Conservation (phyloP, 2,329 filamentous ascomycete species). For the Ceratocystis cubensis region DNA sequence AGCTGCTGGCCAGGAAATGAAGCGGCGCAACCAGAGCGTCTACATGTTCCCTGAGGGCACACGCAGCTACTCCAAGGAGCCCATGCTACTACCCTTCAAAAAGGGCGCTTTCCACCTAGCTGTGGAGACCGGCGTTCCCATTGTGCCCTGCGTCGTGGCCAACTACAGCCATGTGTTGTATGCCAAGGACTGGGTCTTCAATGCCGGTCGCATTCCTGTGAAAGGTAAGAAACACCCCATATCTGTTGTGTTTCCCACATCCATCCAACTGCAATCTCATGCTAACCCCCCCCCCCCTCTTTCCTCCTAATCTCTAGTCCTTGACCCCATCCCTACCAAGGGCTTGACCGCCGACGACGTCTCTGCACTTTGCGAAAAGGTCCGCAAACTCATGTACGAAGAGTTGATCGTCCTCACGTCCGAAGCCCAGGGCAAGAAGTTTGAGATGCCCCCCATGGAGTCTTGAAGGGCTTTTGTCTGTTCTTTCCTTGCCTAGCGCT, state of each 20-base stretch:
- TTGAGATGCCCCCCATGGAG: constrained; percentile 19
- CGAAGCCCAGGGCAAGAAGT: constrained; percentile 33
- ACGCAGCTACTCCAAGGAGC: constrained; percentile 71
- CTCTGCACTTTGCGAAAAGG: constrained; percentile 54
- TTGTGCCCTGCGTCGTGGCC: constrained; percentile 72
- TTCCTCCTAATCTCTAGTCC: constrained; percentile 39
- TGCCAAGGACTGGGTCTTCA: constrained; percentile 52
- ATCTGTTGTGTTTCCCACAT: neutral
- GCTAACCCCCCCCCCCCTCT: neutral
- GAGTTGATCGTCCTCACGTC: constrained; percentile 46
- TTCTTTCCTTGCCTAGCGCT: too few species aligned
- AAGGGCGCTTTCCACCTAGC: constrained; percentile 97
- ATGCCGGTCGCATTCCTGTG: constrained; percentile 56
- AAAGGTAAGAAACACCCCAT: constrained; percentile 44
- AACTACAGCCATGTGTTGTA: constrained; percentile 67
- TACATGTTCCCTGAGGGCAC: constrained; percentile 91
- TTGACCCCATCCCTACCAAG: constrained; percentile 67
- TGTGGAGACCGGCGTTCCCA: constrained; percentile 82
- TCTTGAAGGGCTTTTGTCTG: neutral
- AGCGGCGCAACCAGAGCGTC: constrained; percentile 56
- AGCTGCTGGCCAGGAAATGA: constrained; percentile 70
- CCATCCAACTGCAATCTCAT: neutral
- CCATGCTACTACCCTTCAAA: constrained; percentile 85
- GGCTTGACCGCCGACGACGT: constrained; percentile 65
- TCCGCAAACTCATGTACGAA: constrained; percentile 62